Percentiles rank a stretch among this genome's conserved stretches.
phyloP scores from a whole-genome alignment of 805 yeast genomes.

The Lipomyces yamadae region DNA sequence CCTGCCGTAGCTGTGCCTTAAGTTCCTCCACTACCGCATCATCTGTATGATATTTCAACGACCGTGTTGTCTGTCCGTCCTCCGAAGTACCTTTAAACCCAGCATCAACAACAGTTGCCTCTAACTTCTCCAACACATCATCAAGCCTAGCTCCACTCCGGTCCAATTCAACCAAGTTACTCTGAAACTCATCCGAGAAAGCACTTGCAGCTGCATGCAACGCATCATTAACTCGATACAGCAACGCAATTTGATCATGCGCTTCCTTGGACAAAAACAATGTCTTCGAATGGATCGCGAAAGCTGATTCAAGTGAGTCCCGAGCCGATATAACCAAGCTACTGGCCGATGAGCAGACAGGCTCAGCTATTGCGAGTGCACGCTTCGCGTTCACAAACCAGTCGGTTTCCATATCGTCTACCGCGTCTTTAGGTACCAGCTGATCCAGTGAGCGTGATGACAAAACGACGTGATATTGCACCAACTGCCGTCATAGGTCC shows the following conservation, averaged over 20 bases:
- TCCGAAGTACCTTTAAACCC: constrained; percentile 38
- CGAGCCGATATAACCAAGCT: constrained; percentile 48
- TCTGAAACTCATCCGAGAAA: constrained; percentile 41
- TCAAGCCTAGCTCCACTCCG: constrained; percentile 44
- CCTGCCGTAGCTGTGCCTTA: constrained; percentile 41
- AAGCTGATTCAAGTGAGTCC: constrained; percentile 49
- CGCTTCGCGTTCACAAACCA: constrained; percentile 57
- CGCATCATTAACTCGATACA: constrained; percentile 45
- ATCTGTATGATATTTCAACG: constrained; percentile 57
- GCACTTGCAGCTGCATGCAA: constrained; percentile 33
- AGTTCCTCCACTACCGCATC: constrained; percentile 48
- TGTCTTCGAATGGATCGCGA: constrained; percentile 51
- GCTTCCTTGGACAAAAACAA: constrained; percentile 54
- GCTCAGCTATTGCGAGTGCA: constrained; percentile 56
- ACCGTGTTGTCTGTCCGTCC: constrained; percentile 28
- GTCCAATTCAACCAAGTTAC: constrained; percentile 46
- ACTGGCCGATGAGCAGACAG: constrained; percentile 58
- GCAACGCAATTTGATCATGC: constrained; percentile 54
- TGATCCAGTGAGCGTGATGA: neutral
- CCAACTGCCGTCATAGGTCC: too few relatives aligned
- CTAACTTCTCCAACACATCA: constrained; percentile 46
- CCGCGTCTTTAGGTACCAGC: neutral
- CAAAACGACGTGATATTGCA: neutral
- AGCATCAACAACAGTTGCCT: constrained; percentile 47
- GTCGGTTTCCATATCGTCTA: constrained; percentile 30